Evolutionary conservation across 129 eudicot genomes (phyloP), one percentile per base, ranked within the genome.

Genomic region (Pseudognaphalium luteoalbum): DNA sequence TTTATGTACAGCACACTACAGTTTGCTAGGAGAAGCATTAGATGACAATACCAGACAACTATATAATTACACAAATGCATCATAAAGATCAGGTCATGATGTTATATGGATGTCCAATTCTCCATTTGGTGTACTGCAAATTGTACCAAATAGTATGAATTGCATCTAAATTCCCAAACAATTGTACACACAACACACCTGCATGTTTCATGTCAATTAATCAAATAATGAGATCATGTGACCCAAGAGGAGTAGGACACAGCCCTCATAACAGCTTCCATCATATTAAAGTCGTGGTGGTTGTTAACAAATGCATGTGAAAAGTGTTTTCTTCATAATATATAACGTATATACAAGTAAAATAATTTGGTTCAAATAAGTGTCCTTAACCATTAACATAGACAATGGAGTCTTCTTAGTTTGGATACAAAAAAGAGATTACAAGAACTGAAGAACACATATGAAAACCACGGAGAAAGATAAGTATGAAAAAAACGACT

Each of bases 241-340:
- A 66, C 25, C 69, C 70, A 61, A 16, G 63, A 44, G 47, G 71
- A 32, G 71, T 69, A 69, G 19, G 47, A 41, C 70, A 70, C 70
- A 58, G 47, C 29, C 70, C 61, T 47, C 75, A 78, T n/a, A 59
- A 70, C 25, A 35, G 81, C 50, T 70, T 70, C 30, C 52, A 78
- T 60, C 54, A 57, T 60, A 32, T 69, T 5, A 25, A 59, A 30
- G 70, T 78, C 4, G n/a, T n/a, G 21, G 19, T 20, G 37, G 63
- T 28, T 41, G 52, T 21, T 63, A 19, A 78, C 63, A 62, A 39
- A 35, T 54, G 19, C 72, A 47, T 66, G 67, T 66, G 57, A 9
- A 34, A 66, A 44, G 54, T 47, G 54, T 9, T 41, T 41, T 41
- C 47, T 41, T 0, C 47, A 41, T 41, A 32, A 2, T 10, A 41